These are phyloP conservation scores for Trichothecium sympodiale DNA, from an alignment of 2,329 filamentous ascomycete genomes.

Conservation along the genomic window DNA sequence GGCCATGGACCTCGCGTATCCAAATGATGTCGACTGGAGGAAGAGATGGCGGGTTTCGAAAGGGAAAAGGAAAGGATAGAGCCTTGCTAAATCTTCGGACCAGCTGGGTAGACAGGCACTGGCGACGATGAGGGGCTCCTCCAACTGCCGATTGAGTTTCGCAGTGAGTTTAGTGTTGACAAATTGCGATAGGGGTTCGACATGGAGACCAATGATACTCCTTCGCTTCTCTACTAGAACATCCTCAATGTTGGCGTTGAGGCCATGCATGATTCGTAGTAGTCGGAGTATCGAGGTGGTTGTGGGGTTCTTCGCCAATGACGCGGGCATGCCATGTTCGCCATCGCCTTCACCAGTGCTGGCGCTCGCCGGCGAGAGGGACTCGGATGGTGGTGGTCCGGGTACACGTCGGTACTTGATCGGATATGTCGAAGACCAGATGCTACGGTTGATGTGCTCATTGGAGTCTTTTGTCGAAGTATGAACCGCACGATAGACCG, in stretches of 20 bases:
- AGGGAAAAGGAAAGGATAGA: constrained; percentile 94
- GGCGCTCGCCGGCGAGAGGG: constrained; percentile 36
- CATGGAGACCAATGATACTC: constrained; percentile 56
- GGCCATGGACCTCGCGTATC: constrained; percentile 93
- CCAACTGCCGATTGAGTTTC: constrained; percentile 91
- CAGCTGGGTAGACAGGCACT: constrained; percentile 92
- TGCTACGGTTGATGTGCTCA: constrained; percentile 60
- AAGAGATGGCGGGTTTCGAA: constrained; percentile 97
- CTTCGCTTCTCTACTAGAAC: constrained; percentile 66
- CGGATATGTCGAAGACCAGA: constrained; percentile 84
- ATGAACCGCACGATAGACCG: constrained; percentile 90
- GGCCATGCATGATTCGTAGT: constrained; percentile 79
- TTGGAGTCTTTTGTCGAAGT: constrained; percentile 40
- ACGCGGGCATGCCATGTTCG: constrained; percentile 58
- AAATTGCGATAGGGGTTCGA: constrained; percentile 83
- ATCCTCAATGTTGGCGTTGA: constrained; percentile 90
- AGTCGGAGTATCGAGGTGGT: constrained; percentile 81
- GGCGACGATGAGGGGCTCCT: constrained; percentile 92
- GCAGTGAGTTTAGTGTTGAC: constrained; percentile 98
- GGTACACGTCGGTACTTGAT: constrained; percentile 84
- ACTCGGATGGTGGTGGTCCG: constrained; percentile 68
- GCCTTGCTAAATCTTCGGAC: constrained; percentile 87
- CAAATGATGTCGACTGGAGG: constrained; percentile 94
- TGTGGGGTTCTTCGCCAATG: constrained; percentile 70
- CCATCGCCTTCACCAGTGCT: constrained; percentile 40